Conservation (phyloP, 2,329 filamentous ascomycete species). For the Colletotrichum abscissum region DNA sequence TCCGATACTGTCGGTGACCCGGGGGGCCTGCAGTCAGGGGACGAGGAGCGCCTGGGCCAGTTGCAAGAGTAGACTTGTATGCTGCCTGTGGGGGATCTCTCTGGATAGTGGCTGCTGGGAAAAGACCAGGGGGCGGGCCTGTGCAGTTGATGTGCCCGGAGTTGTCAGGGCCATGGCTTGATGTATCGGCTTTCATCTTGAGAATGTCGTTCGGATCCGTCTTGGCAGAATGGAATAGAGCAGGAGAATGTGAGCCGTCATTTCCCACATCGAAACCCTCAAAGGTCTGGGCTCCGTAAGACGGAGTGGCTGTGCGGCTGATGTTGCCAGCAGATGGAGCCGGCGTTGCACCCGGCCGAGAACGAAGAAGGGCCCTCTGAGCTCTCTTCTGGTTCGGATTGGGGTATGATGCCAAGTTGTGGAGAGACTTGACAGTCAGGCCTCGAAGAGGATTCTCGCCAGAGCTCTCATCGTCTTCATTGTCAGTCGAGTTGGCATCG, state of each 20-base stretch:
- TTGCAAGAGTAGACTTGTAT: slow-evolving; percentile 41
- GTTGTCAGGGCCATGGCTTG: slow-evolving; percentile 11
- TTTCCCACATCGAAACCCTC: neutral
- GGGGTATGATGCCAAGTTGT: slow-evolving; percentile 65
- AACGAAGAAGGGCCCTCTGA: slow-evolving; percentile 55
- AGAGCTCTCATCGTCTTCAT: slow-evolving; percentile 42
- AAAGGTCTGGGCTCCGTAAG: neutral
- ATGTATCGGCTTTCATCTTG: slow-evolving; percentile 1
- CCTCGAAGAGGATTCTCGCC: slow-evolving; percentile 48
- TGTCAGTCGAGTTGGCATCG: slow-evolving; percentile 40
- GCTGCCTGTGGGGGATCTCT: slow-evolving; percentile 31
- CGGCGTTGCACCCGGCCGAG: slow-evolving; percentile 36
- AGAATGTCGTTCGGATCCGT: slow-evolving; percentile 1
- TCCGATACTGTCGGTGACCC: slow-evolving; percentile 61
- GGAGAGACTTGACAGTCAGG: slow-evolving; percentile 59
- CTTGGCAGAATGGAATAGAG: slow-evolving; percentile 11
- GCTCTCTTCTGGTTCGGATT: slow-evolving; percentile 66
- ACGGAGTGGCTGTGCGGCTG: slow-evolving; percentile 33
- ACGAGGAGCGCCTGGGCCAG: slow-evolving; percentile 55
- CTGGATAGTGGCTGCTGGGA: neutral
- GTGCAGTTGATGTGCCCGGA: slow-evolving; percentile 21
- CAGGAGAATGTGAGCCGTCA: slow-evolving; percentile 16
- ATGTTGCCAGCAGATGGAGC: slow-evolving; percentile 32
- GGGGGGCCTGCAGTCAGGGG: slow-evolving; percentile 67
- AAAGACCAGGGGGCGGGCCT: slow-evolving; percentile 18